Evolutionary conservation across 345 rosid genomes (phyloP).

Genomic region (Populus euphratica): DNA sequence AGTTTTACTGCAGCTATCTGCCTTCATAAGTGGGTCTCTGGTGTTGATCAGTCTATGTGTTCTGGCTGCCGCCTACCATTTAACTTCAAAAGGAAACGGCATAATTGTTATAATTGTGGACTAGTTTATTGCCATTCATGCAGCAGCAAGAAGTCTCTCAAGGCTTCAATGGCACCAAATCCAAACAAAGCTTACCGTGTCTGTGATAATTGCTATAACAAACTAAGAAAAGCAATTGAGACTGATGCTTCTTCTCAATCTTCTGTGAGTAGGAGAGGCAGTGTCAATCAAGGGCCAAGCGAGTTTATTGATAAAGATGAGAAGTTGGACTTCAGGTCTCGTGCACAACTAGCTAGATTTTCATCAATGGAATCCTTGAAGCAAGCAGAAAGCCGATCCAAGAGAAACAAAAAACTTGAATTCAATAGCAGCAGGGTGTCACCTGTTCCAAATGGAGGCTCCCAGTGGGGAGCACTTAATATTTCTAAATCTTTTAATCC

Average conservation of each 20-base stretch:
- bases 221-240: slow-evolving; percentile 70
- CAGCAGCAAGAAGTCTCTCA: slow-evolving; percentile 80
- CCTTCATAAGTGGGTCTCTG: slow-evolving; percentile 95
- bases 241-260: slow-evolving; percentile 64
- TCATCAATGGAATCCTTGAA: slow-evolving; percentile 81
- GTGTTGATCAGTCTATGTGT: slow-evolving; percentile 95
- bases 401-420: slow-evolving; percentile 84
- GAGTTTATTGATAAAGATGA: slow-evolving; percentile 68
- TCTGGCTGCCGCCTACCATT: slow-evolving; percentile 95
- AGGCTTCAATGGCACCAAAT: slow-evolving; percentile 98
- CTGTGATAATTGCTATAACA: slow-evolving; percentile 82
- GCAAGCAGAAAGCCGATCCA: slow-evolving; percentile 64
- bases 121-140: slow-evolving; percentile 92
- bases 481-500: slow-evolving; percentile 79
- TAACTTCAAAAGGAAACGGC: slow-evolving; percentile 83
- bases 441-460: slow-evolving; percentile 83
- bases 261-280: slow-evolving; percentile 71
- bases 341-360: slow-evolving; percentile 74
- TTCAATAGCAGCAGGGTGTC: slow-evolving; percentile 96
- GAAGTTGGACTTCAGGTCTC: slow-evolving; percentile 75
- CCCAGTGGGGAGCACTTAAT: slow-evolving; percentile 80
- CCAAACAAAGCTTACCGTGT: slow-evolving; percentile 89
- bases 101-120: slow-evolving; percentile 82
- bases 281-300: slow-evolving; percentile 53
- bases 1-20: slow-evolving; percentile 94